Evolutionary conservation across 257 asterid genomes (phyloP).

Genomic region (Pogostemon cablin): DNA sequence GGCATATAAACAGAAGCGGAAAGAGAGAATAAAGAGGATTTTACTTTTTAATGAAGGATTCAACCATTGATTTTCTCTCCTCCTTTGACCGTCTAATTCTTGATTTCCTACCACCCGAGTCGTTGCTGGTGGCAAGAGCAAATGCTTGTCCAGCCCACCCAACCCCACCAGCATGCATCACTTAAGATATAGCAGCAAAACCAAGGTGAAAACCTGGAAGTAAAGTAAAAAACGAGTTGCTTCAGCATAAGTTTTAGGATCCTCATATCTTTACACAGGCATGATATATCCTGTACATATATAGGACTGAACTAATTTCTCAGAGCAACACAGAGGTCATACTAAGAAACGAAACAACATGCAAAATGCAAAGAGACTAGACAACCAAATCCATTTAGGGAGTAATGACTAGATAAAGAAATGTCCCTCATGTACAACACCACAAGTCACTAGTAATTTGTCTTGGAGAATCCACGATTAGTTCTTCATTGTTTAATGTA

Average conservation of each 20-base stretch:
- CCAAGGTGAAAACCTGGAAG: slow-evolving; percentile 37
- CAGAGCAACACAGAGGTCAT: neutral
- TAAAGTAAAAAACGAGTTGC: slow-evolving; percentile 9
- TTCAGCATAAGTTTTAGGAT: neutral
- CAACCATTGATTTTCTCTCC: slow-evolving; percentile 87
- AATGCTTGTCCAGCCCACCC: slow-evolving; percentile 74
- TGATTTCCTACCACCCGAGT: slow-evolving; percentile 67
- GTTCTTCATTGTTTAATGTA: too few species aligned
- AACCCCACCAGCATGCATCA: slow-evolving; percentile 68
- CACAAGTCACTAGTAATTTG: neutral
- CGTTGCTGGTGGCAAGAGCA: slow-evolving; percentile 70
- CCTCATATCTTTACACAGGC: slow-evolving; percentile 4
- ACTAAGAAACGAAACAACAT: neutral
- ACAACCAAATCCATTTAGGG: neutral
- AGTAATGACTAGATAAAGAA: slow-evolving; percentile 1
- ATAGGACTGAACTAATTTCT: neutral
- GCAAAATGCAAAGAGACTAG: neutral
- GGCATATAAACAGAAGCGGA: slow-evolving; percentile 21
- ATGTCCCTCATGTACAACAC: neutral
- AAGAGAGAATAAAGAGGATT: neutral
- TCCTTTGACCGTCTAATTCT: slow-evolving; percentile 90
- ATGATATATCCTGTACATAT: neutral
- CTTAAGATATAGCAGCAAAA: slow-evolving; percentile 30
- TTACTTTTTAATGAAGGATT: slow-evolving; percentile 80
- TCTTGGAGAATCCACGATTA: too few species aligned